Evolutionary conservation across 2,329 filamentous ascomycete genomes (phyloP).

Genomic region (Juglanconis oblonga): DNA sequence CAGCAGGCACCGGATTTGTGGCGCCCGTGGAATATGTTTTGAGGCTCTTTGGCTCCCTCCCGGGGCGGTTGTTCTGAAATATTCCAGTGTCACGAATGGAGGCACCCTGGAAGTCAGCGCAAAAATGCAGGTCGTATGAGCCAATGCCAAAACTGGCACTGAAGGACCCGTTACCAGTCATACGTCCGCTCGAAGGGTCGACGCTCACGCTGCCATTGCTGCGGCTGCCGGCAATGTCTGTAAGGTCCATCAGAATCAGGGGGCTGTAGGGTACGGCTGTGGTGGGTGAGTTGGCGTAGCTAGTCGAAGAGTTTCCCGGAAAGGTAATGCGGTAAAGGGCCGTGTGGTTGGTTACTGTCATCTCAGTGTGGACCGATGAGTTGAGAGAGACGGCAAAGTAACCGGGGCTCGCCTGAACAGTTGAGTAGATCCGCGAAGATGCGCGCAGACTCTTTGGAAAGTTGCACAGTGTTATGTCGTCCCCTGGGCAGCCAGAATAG

Average conservation of each 20-base stretch:
- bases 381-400: conserved; percentile 49
- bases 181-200: conserved; percentile 42
- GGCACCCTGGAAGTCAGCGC: conserved; percentile 45
- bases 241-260: conserved; percentile 48
- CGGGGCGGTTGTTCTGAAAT: conserved; percentile 49
- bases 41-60: conserved; percentile 32
- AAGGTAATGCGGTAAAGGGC: conserved; percentile 52
- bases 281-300: conserved; percentile 21
- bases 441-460: conserved; percentile 43
- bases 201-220: conserved; percentile 48
- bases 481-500: conserved; percentile 31
- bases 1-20: conserved; percentile 17
- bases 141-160: conserved; percentile 50
- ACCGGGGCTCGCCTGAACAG: conserved; percentile 45
- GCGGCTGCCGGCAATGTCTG: conserved; percentile 46
- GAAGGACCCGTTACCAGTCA: conserved; percentile 48
- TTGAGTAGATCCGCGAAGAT: conserved; percentile 39
- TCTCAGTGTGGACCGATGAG: conserved; percentile 47
- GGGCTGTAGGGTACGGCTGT: conserved; percentile 39
- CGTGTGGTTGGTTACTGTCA: conserved; percentile 49
- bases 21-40: conserved; percentile 17
- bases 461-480: conserved; percentile 37
- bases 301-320: conserved; percentile 19
- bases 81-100: conserved; percentile 47
- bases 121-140: conserved; percentile 47